phyloP scores from a whole-genome alignment of 306 rosid species.

The Inga oerstediana region DNA sequence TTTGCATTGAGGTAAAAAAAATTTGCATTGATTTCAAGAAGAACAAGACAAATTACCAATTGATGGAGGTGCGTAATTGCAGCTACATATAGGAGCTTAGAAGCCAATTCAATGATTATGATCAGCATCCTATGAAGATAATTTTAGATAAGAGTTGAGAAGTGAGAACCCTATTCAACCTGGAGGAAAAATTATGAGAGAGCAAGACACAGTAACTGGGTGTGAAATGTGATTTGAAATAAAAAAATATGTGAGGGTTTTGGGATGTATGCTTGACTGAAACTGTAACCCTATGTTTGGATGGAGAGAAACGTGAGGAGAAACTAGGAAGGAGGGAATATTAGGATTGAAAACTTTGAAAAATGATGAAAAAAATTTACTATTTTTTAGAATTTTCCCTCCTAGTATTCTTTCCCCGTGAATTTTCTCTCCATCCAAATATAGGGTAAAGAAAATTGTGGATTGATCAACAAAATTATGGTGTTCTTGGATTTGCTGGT shows the following conservation, averaged over 20 bases:
- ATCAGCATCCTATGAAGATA: not conserved
- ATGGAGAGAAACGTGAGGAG: no score
- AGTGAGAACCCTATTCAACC: not conserved
- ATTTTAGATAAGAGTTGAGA: not conserved
- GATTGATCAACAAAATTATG: slow-evolving; percentile 4
- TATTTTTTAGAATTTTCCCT: no score
- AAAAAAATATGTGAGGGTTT: not conserved
- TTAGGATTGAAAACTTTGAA: no score
- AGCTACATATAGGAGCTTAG: not conserved
- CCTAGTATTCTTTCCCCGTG: no score
- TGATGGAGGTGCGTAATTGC: not conserved
- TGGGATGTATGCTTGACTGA: not conserved
- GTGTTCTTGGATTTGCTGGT: slow-evolving; percentile 18
- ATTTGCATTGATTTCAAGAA: not conserved
- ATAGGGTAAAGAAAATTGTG: not conserved
- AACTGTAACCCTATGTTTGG: not conserved
- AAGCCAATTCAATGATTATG: not conserved
- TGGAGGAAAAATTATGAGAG: not conserved
- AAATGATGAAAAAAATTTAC: no score
- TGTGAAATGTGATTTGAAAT: slow-evolving; percentile 13
- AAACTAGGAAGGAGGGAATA: no score
- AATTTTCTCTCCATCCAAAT: no score
- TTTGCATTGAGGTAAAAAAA: not conserved
- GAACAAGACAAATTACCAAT: slow-evolving; percentile 1
- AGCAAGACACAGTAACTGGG: not conserved